These are phyloP conservation scores for Suillus subaureus DNA, from an alignment of 768 basidiomycete species.

Conservation along the genomic window DNA sequence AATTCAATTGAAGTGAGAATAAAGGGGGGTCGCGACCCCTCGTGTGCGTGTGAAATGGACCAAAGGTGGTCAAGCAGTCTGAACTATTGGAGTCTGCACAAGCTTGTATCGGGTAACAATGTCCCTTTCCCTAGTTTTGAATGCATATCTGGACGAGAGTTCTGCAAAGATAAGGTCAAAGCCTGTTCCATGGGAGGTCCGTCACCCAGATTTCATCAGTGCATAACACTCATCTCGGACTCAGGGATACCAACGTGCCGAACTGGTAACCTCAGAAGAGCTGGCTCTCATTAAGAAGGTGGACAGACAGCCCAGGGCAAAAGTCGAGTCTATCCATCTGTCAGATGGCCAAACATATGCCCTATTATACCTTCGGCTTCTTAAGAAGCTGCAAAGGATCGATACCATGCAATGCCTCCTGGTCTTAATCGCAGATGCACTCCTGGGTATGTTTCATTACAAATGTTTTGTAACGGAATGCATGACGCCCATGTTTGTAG, in stretches of 20 bases:
- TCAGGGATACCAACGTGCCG: conserved; percentile 95
- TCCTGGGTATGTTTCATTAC: conserved; percentile 56
- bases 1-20: conserved; percentile 2
- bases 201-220: conserved; percentile 8
- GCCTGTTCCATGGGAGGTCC: conserved; percentile 95
- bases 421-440: conserved; percentile 86
- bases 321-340: conserved; percentile 74
- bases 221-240: conserved; percentile 17
- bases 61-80: conserved; percentile 1
- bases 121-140: conserved; percentile 79
- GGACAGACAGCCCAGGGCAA: conserved; percentile 75
- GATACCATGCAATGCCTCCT: conserved; percentile 90
- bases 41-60: conserved; percentile 5
- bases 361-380: conserved; percentile 83
- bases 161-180: conserved; percentile 88
- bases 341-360: conserved; percentile 86
- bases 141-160: conserved; percentile 82
- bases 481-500: conserved; percentile 37
- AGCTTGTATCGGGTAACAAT: conserved; percentile 38
- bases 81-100: neutral
- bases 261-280: conserved; percentile 86
- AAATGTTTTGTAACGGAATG: neutral
- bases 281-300: conserved; percentile 87
- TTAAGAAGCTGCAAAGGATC: conserved; percentile 82
- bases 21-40: conserved; percentile 9